A percentile compares a stretch with the other conserved stretches of the same genome.
phyloP scores from a whole-genome alignment of 495 filamentous ascomycete genomes.

The Emericellopsis terricola region DNA sequence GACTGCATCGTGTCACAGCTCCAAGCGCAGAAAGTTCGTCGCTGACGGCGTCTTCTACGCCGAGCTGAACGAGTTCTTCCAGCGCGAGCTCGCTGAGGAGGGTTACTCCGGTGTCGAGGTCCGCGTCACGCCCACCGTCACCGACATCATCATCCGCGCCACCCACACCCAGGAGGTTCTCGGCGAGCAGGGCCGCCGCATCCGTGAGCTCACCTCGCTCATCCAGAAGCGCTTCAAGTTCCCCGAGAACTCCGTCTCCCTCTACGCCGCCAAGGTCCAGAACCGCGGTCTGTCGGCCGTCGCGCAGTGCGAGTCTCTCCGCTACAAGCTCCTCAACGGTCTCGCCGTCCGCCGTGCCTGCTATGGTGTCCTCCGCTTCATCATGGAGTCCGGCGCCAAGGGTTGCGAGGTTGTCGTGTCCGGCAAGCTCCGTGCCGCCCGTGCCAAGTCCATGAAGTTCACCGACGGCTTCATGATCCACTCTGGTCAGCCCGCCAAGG shows the following conservation, averaged over 20 bases:
- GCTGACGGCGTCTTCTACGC: slow-evolving; percentile 99
- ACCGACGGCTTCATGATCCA: slow-evolving; percentile 99
- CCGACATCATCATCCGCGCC: slow-evolving; percentile 99
- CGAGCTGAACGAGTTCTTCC: slow-evolving; percentile 99
- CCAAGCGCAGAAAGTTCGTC: slow-evolving; percentile 99
- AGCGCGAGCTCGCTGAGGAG: slow-evolving; percentile 98
- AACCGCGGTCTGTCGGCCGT: slow-evolving; percentile 98
- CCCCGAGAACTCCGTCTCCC: slow-evolving; percentile 98
- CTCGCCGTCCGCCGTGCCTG: slow-evolving; percentile 92
- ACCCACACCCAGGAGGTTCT: slow-evolving; percentile 99
- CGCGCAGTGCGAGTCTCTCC: slow-evolving; percentile 98
- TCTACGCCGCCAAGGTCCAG: slow-evolving; percentile 99
- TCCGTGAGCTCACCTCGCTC: slow-evolving; percentile 97
- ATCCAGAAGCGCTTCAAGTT: slow-evolving; percentile 99
- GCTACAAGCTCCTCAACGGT: slow-evolving; percentile 99
- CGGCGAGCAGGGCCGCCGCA: slow-evolving; percentile 97
- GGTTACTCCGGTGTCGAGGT: slow-evolving; percentile 99
- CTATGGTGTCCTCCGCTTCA: slow-evolving; percentile 99
- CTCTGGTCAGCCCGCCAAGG: slow-evolving; percentile 97
- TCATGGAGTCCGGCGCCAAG: slow-evolving; percentile 99
- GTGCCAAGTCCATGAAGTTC: slow-evolving; percentile 99
- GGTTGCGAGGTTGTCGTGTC: slow-evolving; percentile 98
- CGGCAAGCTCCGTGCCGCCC: slow-evolving; percentile 93
- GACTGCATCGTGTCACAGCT: slow-evolving; percentile 28
- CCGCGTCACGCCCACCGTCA: slow-evolving; percentile 97